Conservation (phyloP, 352 stramenopile species). For the Thalassiosira hispida region DNA sequence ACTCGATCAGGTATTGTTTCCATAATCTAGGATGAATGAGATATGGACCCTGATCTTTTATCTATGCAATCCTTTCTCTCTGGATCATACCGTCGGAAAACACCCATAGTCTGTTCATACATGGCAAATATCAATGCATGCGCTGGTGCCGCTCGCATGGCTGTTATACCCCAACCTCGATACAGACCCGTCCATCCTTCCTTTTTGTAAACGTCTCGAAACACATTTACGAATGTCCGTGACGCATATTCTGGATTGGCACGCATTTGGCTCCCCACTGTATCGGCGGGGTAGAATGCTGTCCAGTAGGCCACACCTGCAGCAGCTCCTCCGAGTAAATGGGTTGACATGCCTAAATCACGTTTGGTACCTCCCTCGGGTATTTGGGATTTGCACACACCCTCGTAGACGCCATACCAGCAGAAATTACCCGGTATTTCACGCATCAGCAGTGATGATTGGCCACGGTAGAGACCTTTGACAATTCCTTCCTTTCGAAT, state of each 20-base stretch:
- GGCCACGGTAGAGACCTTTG: conserved; percentile 64
- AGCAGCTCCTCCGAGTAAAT: conserved; percentile 63
- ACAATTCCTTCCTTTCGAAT: conserved; percentile 56
- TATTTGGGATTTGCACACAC: conserved; percentile 58
- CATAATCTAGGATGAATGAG: conserved; percentile 27
- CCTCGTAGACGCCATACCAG: conserved; percentile 74
- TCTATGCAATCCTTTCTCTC: conserved; percentile 31
- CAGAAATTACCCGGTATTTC: conserved; percentile 72
- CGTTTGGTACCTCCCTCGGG: conserved; percentile 59
- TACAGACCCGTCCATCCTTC: conserved; percentile 70
- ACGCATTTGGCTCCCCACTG: conserved; percentile 68
- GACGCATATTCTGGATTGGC: conserved; percentile 56
- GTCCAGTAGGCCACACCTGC: conserved; percentile 75
- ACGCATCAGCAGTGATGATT: conserved; percentile 56
- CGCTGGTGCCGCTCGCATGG: conserved; percentile 57
- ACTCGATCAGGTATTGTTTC: not conserved
- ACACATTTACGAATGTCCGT: conserved; percentile 46
- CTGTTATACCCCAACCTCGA: conserved; percentile 66
- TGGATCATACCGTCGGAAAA: conserved; percentile 50
- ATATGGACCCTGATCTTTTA: conserved; percentile 42
- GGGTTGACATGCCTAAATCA: conserved; percentile 56
- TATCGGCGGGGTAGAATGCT: conserved; percentile 77
- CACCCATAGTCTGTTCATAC: conserved; percentile 62
- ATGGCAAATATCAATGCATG: conserved; percentile 73
- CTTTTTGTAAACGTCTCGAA: conserved; percentile 54